Conservation (phyloP, 2,329 filamentous ascomycete species). For the Ceratocystis eucalypticola region DNA sequence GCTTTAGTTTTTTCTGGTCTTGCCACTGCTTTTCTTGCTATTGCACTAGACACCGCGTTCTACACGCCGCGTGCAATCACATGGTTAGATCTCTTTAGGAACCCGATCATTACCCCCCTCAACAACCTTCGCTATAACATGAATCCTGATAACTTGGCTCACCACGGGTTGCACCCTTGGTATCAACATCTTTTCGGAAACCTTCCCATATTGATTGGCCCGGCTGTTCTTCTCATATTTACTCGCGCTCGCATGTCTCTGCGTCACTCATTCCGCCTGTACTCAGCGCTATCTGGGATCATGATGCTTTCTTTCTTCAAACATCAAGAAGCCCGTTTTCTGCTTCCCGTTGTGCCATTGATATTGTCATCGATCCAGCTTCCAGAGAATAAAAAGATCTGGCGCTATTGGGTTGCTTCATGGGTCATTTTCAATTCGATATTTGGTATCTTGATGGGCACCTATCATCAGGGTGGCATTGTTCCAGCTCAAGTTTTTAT, state of each 20-base stretch:
- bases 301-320: slow-evolving; percentile 58
- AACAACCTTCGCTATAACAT: slow-evolving; percentile 71
- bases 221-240: slow-evolving; percentile 50
- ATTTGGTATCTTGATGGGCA: slow-evolving; percentile 61
- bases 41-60: slow-evolving; percentile 74
- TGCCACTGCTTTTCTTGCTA: slow-evolving; percentile 55
- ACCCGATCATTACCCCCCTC: slow-evolving; percentile 60
- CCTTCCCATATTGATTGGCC: slow-evolving; percentile 58
- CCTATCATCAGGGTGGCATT: slow-evolving; percentile 68
- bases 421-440: slow-evolving; percentile 60
- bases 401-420: slow-evolving; percentile 41
- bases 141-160: slow-evolving; percentile 52
- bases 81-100: slow-evolving; percentile 48
- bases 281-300: slow-evolving; percentile 61
- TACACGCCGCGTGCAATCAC: slow-evolving; percentile 53
- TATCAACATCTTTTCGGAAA: slow-evolving; percentile 65
- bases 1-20: slow-evolving; percentile 52
- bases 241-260: slow-evolving; percentile 43
- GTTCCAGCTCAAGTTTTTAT: slow-evolving; percentile 64
- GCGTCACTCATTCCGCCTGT: slow-evolving; percentile 47
- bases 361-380: slow-evolving; percentile 59
- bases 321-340: slow-evolving; percentile 68
- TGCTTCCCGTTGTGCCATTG: slow-evolving; percentile 63
- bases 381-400: slow-evolving; percentile 39
- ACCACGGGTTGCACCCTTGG: slow-evolving; percentile 65